phyloP scores from a whole-genome alignment of 805 yeast genomes.

The Hanseniaspora jakobsenii region DNA sequence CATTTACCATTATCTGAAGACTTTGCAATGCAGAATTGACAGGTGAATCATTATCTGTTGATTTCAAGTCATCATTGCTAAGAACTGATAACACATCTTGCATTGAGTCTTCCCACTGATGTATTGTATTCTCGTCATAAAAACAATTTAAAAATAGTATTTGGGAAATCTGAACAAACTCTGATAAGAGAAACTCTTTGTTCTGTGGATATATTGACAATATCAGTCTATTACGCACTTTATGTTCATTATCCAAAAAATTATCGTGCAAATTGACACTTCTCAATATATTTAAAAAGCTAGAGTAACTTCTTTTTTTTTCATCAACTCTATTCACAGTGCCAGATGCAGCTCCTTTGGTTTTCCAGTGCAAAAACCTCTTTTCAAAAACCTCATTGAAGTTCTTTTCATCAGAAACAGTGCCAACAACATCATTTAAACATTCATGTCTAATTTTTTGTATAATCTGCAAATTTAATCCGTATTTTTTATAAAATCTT shows the following conservation, averaged over 20 bases:
- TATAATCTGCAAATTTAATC: neutral
- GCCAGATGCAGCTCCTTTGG: too few relatives aligned
- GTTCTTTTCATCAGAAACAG: neutral
- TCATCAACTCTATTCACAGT: too few relatives aligned
- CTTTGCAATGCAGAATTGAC: neutral
- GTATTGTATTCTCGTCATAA: neutral
- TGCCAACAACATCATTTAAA: neutral
- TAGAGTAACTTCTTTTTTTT: neutral
- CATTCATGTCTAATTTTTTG: neutral
- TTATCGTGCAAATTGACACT: neutral
- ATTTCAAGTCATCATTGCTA: neutral
- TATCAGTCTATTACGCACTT: neutral
- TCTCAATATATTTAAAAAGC: neutral
- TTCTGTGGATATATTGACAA: constrained; percentile 1
- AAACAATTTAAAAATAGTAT: neutral
- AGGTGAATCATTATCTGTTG: constrained; percentile 2
- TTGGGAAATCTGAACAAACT: neutral
- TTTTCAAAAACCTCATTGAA: neutral
- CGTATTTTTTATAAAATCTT: neutral
- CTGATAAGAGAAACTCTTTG: neutral
- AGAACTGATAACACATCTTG: neutral
- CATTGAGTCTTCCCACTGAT: neutral
- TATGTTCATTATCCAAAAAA: neutral
- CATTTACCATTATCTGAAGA: constrained; percentile 6
- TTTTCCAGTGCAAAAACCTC: neutral